phyloP scores from a whole-genome alignment of 2,329 filamentous ascomycete genomes.

The Fusarium duplospermum region DNA sequence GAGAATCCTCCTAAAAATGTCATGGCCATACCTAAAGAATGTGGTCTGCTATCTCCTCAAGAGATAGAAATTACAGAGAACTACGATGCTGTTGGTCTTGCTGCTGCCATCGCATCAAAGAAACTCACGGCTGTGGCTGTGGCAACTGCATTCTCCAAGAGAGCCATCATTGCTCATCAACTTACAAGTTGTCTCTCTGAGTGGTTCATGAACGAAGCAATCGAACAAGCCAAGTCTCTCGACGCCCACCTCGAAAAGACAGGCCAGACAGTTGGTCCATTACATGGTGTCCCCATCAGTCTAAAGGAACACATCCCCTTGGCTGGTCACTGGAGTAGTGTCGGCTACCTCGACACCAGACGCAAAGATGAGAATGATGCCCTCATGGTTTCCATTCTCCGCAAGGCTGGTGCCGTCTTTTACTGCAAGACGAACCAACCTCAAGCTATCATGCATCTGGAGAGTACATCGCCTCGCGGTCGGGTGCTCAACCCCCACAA shows the following conservation, averaged over 20 bases:
- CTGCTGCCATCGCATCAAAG: conserved; percentile 50
- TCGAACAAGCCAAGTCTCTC: conserved; percentile 53
- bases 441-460: conserved; percentile 64
- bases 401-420: conserved; percentile 64
- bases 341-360: conserved; percentile 65
- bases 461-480: conserved; percentile 69
- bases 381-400: conserved; percentile 67
- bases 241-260: conserved; percentile 55
- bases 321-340: conserved; percentile 59
- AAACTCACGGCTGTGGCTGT: conserved; percentile 55
- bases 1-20: conserved; percentile 31
- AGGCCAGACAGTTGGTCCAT: conserved; percentile 42
- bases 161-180: conserved; percentile 67
- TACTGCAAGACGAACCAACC: conserved; percentile 70
- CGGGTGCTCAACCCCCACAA: conserved; percentile 71
- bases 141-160: conserved; percentile 62
- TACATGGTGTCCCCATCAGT: conserved; percentile 43
- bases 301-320: conserved; percentile 67
- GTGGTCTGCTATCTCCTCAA: conserved; percentile 56
- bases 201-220: conserved; percentile 61
- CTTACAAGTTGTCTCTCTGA: conserved; percentile 64
- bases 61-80: conserved; percentile 62
- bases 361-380: conserved; percentile 63
- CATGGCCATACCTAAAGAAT: conserved; percentile 29
- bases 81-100: conserved; percentile 56